These are phyloP conservation scores for Psilocybe sp. DNA, from an alignment of 768 basidiomycete genomes.

Conservation along the genomic window DNA sequence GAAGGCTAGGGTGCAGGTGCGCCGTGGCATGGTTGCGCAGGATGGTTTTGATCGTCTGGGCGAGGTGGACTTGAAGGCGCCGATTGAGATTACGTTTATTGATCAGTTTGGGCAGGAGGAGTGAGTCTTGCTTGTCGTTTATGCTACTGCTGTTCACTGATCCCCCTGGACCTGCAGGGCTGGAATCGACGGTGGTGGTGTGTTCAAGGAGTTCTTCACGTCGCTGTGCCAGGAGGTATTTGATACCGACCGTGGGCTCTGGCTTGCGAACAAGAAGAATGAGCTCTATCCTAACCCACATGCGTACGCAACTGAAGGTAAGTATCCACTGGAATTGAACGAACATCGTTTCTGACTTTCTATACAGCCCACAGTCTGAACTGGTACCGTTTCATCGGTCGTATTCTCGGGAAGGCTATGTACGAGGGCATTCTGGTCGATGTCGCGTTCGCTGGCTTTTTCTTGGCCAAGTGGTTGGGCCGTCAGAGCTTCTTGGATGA, in stretches of 20 bases:
- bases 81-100: constrained; percentile 86
- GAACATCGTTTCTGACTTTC: constrained; percentile 1
- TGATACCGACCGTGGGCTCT: constrained; percentile 90
- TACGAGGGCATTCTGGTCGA: constrained; percentile 96
- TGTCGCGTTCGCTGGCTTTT: constrained; percentile 94
- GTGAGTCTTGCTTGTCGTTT: constrained; percentile 33
- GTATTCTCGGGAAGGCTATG: constrained; percentile 92
- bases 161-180: constrained; percentile 42
- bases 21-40: constrained; percentile 78
- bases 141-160: background rate
- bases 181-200: constrained; percentile 94
- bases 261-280: constrained; percentile 88
- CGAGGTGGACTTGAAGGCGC: constrained; percentile 76
- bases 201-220: constrained; percentile 98
- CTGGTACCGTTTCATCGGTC: constrained; percentile 93
- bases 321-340: constrained; percentile 20
- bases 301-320: constrained; percentile 84
- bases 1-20: constrained; percentile 48
- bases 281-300: constrained; percentile 96
- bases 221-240: constrained; percentile 92
- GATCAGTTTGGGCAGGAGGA: constrained; percentile 86
- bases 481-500: constrained; percentile 92
- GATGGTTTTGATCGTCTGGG: constrained; percentile 87
- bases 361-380: constrained; percentile 71
- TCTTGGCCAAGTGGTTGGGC: constrained; percentile 94